Evolutionary conservation across 257 asterid genomes (phyloP).

Genomic region (Ilex aquifolium): DNA sequence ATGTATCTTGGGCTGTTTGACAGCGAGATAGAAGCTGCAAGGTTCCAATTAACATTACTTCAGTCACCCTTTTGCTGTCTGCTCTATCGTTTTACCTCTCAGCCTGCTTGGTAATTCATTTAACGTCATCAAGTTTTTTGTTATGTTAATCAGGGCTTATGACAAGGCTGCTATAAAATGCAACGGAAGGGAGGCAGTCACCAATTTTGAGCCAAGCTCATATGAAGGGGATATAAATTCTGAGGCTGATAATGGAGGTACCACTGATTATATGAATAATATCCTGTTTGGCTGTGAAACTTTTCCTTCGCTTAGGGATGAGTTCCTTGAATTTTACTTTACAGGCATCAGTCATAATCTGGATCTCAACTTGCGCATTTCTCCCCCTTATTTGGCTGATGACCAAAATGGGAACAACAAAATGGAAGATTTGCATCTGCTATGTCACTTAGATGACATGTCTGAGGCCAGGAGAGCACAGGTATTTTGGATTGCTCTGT

Average conservation of each 20-base stretch:
- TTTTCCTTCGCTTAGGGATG: neutral
- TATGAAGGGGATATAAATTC: slow-evolving; percentile 52
- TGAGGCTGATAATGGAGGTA: slow-evolving; percentile 52
- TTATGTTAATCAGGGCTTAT: slow-evolving; percentile 59
- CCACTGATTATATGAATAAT: neutral
- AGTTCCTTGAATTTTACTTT: neutral
- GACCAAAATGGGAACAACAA: slow-evolving; percentile 28
- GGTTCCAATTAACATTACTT: slow-evolving; percentile 30
- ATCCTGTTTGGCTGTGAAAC: neutral
- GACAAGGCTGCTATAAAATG: slow-evolving; percentile 90
- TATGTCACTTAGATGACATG: slow-evolving; percentile 28
- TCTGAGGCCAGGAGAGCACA: slow-evolving; percentile 28
- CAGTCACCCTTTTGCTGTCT: neutral
- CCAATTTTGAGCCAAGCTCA: slow-evolving; percentile 70
- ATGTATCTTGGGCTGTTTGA: slow-evolving; percentile 92
- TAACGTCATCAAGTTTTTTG: slow-evolving; percentile 10
- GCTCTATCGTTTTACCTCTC: neutral
- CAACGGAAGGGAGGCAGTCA: slow-evolving; percentile 88
- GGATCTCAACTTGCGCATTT: slow-evolving; percentile 68
- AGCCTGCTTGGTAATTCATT: neutral
- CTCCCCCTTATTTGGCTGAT: slow-evolving; percentile 39
- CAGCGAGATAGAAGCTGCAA: slow-evolving; percentile 93
- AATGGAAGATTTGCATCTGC: slow-evolving; percentile 25
- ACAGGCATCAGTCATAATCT: slow-evolving; percentile 28
- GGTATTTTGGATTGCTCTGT: slow-evolving; percentile 31